Percentiles rank a stretch among this genome's conserved stretches.
These are phyloP conservation scores for Penicillium capsulatum DNA, from an alignment of 2,329 filamentous ascomycete genomes.

Conservation along the genomic window DNA sequence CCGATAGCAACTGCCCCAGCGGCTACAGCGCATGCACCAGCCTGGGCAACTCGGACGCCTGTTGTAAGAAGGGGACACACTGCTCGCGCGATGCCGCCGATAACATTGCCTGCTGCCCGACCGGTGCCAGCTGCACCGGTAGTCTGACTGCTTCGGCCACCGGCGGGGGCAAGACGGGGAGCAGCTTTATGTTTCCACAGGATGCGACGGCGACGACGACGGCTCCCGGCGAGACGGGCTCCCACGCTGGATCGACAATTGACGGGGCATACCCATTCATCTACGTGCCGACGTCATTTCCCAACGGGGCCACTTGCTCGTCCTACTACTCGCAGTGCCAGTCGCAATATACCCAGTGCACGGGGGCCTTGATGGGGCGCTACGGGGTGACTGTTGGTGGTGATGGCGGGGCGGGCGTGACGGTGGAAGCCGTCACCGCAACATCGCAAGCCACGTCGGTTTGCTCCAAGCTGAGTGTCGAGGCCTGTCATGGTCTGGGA, in stretches of 20 bases:
- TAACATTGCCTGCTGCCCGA: conserved; percentile 60
- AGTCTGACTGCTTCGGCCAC: conserved; percentile 40
- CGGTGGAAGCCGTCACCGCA: conserved; percentile 44
- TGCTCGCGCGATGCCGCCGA: conserved; percentile 55
- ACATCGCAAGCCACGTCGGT: conserved; percentile 41
- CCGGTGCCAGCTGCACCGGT: conserved; percentile 55
- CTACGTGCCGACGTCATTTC: conserved; percentile 52
- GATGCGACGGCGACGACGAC: conserved; percentile 32
- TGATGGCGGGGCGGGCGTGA: conserved; percentile 46
- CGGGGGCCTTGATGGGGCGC: conserved; percentile 45
- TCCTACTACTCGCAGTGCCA: conserved; percentile 53
- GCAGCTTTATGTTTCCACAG: conserved; percentile 36
- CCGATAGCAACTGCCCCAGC: conserved; percentile 45
- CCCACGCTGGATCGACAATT: conserved; percentile 41
- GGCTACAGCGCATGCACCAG: conserved; percentile 52
- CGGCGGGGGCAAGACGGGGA: conserved; percentile 18
- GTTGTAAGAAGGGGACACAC: conserved; percentile 51
- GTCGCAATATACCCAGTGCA: conserved; percentile 44
- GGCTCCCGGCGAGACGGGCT: conserved; percentile 13
- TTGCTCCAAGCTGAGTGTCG: conserved; percentile 45
- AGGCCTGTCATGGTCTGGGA: conserved; percentile 49
- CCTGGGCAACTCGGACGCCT: conserved; percentile 51
- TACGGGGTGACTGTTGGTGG: conserved; percentile 52
- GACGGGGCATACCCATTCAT: conserved; percentile 51
- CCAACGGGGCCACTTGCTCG: conserved; percentile 49